Base-by-base conservation (phyloP, 768 basidiomycete species). In the Auricularia cornea region DNA sequence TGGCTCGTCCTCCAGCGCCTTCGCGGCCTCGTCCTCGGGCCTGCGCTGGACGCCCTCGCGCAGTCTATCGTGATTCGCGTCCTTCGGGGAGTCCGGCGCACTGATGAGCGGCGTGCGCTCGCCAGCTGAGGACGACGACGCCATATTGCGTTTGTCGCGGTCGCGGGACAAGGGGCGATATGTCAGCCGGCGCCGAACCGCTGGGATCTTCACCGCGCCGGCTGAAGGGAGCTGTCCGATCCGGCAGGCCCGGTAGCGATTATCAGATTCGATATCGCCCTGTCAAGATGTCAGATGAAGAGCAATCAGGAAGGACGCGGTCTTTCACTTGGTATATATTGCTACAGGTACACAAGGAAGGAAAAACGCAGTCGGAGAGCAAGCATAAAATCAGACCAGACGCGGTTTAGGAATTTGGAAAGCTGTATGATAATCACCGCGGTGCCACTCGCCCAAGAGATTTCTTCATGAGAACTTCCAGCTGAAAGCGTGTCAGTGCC, bases 381-480 rank as follows among this genome's bases (percentile, higher is more conserved):
- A 14, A 38, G 35, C 35, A 38, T 38, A 14, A 14, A 38, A 38
- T 8, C 35, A 38, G 35, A 8, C n/a, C n/a, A n/a, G n/a, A n/a
- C n/a, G n/a, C n/a, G n/a, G n/a, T n/a, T n/a, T n/a, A n/a, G 38
- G 38, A 40, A 40, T 10, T 20, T 18, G 10, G 23, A 48, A 48
- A 48, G 44, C 44, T 38, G 35, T 38, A 48, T 48, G 20, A 48
- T 48, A 48, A 14, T 6, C 20, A 20, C 44, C 16, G 44, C 44
- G 20, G 44, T 18, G 44, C 11, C 6, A 48, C 6, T 48, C 44
- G 44, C 20, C 35, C 35, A 38, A 38, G 35, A 38, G 16, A 38
- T 38, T 8, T 10, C 44, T 67, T 77, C 75, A 86, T 61, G 83
- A 86, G 70, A 86, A 86, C 70, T 86, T 86, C 85, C 85, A 85